These are phyloP conservation scores for Blastocystis sp. DNA, from an alignment of 352 stramenopile species.

Conservation along the genomic window DNA sequence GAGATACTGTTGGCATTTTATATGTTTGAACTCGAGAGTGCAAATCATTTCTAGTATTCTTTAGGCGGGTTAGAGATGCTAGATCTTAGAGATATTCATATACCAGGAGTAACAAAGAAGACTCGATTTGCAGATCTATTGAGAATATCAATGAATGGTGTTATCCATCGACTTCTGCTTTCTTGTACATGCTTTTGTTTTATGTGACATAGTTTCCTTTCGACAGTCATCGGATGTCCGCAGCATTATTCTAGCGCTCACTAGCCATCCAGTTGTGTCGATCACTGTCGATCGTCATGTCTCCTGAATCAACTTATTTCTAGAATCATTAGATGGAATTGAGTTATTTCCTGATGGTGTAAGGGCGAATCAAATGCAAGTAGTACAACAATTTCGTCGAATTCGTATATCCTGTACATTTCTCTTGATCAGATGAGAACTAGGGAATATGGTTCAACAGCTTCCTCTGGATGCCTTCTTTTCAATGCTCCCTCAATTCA, in stretches of 20 bases:
- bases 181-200: neutral
- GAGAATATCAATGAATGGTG: neutral
- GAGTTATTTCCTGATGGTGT: neutral
- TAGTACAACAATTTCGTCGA: neutral
- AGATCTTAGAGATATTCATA: neutral
- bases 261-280: neutral
- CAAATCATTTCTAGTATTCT: neutral
- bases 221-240: neutral
- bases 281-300: neutral
- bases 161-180: neutral
- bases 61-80: neutral
- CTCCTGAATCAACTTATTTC: neutral
- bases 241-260: neutral
- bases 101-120: neutral
- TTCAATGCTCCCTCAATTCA: neutral
- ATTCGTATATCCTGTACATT: slow-evolving; percentile 6
- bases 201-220: neutral
- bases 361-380: neutral
- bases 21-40: neutral
- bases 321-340: neutral
- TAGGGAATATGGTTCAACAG: slow-evolving; percentile 14
- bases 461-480: neutral
- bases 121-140: neutral
- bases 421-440: neutral
- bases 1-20: neutral